phyloP scores from a whole-genome alignment of 495 filamentous ascomycete species.

The Neurospora sp. region DNA sequence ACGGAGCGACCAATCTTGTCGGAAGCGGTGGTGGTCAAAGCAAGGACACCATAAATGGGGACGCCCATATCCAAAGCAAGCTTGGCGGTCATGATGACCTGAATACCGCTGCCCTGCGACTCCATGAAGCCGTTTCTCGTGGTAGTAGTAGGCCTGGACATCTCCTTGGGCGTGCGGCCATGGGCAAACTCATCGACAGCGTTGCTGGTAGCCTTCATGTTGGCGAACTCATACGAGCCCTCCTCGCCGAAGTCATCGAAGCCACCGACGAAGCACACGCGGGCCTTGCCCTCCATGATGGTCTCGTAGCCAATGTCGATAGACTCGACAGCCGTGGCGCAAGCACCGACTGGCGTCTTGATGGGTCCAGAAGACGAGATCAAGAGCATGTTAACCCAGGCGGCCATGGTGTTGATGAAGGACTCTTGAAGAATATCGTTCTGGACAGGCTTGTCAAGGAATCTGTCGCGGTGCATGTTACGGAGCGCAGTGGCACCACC shows the following conservation, averaged over 20 bases:
- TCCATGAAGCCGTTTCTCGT: conserved; percentile 99
- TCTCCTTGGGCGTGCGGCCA: conserved; percentile 89
- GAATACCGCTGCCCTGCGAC: conserved; percentile 95
- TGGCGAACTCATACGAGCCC: conserved; percentile 98
- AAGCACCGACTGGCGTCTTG: conserved; percentile 96
- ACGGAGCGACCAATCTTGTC: conserved; percentile 99
- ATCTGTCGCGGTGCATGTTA: conserved; percentile 98
- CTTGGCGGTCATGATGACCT: conserved; percentile 95
- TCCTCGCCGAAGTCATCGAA: conserved; percentile 99
- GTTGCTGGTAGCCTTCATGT: conserved; percentile 99
- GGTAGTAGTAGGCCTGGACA: conserved; percentile 95
- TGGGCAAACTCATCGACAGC: conserved; percentile 92
- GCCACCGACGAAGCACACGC: conserved; percentile 93
- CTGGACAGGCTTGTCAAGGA: conserved; percentile 92
- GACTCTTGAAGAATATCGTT: conserved; percentile 99
- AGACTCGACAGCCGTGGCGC: conserved; percentile 94
- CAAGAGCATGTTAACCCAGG: conserved; percentile 98
- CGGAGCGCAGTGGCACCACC: conserved; percentile 85
- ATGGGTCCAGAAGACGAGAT: conserved; percentile 95
- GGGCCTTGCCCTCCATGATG: conserved; percentile 93
- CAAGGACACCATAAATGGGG: conserved; percentile 91
- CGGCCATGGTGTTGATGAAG: conserved; percentile 99
- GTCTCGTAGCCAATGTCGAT: conserved; percentile 97
- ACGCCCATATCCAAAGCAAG: conserved; percentile 98
- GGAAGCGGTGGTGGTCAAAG: conserved; percentile 90